Evolutionary conservation across 2,329 filamentous ascomycete species (phyloP), one percentile per base, ranked within the genome.

Genomic region (Exophiala viscosa): DNA sequence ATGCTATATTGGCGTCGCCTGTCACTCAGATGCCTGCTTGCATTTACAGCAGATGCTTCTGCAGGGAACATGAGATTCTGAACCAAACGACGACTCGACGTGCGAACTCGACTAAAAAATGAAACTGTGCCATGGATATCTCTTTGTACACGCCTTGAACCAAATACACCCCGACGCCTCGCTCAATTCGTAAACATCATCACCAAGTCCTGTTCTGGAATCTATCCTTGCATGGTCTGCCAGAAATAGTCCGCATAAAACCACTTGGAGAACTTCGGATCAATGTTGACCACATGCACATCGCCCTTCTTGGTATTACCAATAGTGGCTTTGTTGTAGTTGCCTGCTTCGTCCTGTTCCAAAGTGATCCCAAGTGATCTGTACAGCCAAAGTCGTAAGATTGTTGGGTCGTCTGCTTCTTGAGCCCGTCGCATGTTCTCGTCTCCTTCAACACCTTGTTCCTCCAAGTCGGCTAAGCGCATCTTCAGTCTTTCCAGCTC

Each of bases 171-270:
- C 32, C 36, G 40, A 49, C 52, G 42, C 48, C 52, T 43, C 52
- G 45, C 41, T 52, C 15, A 38, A n/a, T n/a, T 34, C 20, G 8
- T 44, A 33, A 20, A n/a, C n/a, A 41, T 6, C 39, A 45, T 32
- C 4, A 42, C 14, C n/a, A 34, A 10, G 15, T 8, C 13, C 6
- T 7, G 10, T n/a, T 17, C 44, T 39, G 7, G 3, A 20, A 28
- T 32, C 56, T 52, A 64, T 3, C 67, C 69, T 69, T 75, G 95
- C 69, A 96, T 77, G 28, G 85, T 92, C 65, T 90, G 81, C 93
- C 93, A 99, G 67, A 97, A 95, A 69, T 95, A 95, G 65, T 96
- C 95, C 17, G 91, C 89, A 66, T 96, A 96, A 67, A 95, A 96
- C 69, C 87, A 92, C 57, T 85, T 81, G 53, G 88, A 92, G 69